These are phyloP conservation scores for Cordyceps pruinosa DNA, from an alignment of 2,329 filamentous ascomycete species.

Conservation along the genomic window DNA sequence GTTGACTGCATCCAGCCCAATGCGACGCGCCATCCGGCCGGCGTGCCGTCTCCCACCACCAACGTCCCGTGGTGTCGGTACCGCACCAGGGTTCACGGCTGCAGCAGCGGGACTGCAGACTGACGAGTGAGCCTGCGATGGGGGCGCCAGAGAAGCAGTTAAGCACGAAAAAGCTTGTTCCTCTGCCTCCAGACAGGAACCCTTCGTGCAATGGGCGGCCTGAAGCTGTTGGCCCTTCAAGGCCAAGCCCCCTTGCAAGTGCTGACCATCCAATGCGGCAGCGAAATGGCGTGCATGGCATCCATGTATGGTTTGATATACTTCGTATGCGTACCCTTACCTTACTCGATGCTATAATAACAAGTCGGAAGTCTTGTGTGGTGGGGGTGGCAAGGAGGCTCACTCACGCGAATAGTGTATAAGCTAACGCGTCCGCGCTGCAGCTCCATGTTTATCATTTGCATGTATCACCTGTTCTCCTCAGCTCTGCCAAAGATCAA, in stretches of 20 bases:
- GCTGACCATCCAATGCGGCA: background rate
- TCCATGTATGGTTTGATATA: too few species aligned
- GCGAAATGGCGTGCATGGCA: background rate
- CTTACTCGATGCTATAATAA: too few species aligned
- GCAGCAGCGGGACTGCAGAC: background rate
- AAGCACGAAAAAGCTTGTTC: background rate
- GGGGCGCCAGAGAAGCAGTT: background rate
- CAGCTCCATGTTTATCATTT: background rate
- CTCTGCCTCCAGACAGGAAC: background rate
- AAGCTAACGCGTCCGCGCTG: background rate
- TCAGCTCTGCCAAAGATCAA: background rate
- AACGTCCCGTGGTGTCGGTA: background rate
- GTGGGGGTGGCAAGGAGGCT: background rate
- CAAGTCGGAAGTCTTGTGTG: background rate
- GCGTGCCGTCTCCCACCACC: background rate
- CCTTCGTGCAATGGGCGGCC: background rate
- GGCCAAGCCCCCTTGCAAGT: background rate
- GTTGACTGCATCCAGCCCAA: background rate
- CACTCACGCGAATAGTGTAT: background rate
- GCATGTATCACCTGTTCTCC: too few species aligned
- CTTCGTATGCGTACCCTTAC: too few species aligned
- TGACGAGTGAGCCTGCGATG: background rate
- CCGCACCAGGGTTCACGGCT: constrained; percentile 1
- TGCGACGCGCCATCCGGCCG: background rate
- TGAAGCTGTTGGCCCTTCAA: background rate